These are phyloP conservation scores for Aspergillus heteromorphus DNA, from an alignment of 495 filamentous ascomycete species.

Conservation along the genomic window DNA sequence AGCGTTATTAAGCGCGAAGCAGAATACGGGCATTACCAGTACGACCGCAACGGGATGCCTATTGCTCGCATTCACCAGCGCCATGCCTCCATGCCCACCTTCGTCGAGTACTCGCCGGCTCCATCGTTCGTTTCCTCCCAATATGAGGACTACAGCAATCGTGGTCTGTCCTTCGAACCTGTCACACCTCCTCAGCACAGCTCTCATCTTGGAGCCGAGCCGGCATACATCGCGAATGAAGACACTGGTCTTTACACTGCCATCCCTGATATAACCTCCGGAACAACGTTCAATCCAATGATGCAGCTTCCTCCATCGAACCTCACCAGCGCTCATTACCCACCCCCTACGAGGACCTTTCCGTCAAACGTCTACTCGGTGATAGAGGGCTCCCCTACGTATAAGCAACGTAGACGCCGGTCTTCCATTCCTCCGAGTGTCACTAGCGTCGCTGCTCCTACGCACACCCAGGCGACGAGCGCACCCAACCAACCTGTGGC, in stretches of 20 bases:
- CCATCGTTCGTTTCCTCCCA: slow-evolving; percentile 96
- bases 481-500: slow-evolving; percentile 32
- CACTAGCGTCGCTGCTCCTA: slow-evolving; percentile 55
- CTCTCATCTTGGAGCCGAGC: slow-evolving; percentile 71
- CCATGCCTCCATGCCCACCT: slow-evolving; percentile 94
- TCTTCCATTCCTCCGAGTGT: slow-evolving; percentile 82
- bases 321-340: slow-evolving; percentile 68
- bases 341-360: slow-evolving; percentile 60
- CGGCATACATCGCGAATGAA: slow-evolving; percentile 95
- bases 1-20: slow-evolving; percentile 77
- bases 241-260: slow-evolving; percentile 93
- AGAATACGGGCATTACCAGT: slow-evolving; percentile 70
- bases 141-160: slow-evolving; percentile 94
- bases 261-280: slow-evolving; percentile 71
- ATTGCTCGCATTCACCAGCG: slow-evolving; percentile 77
- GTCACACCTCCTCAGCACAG: slow-evolving; percentile 91
- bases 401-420: slow-evolving; percentile 91
- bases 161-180: slow-evolving; percentile 92
- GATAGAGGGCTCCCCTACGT: slow-evolving; percentile 95
- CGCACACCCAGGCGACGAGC: slow-evolving; percentile 35
- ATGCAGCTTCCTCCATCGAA: slow-evolving; percentile 90
- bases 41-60: slow-evolving; percentile 86
- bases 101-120: slow-evolving; percentile 95
- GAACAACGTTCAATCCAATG: slow-evolving; percentile 63
- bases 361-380: slow-evolving; percentile 86